phyloP scores from a whole-genome alignment of 176 grass and related monocot species.

The Alopecurus myosuroides region DNA sequence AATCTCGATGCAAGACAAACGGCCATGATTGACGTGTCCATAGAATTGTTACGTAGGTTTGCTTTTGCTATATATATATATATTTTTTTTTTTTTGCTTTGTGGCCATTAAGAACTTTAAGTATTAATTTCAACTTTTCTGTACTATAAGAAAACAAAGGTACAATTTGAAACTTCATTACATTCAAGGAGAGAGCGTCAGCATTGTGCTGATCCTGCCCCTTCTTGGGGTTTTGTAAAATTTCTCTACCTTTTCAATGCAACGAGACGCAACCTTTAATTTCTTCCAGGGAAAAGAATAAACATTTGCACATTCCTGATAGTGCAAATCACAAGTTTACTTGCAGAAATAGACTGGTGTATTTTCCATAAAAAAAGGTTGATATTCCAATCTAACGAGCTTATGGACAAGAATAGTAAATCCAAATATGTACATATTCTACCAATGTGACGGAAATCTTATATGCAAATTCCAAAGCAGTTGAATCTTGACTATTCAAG shows the following conservation, averaged over 20 bases:
- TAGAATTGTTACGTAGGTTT: too few species aligned
- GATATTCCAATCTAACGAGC: not conserved
- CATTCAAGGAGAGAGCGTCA: not conserved
- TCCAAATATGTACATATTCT: slow-evolving; percentile 18
- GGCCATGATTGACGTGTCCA: too few species aligned
- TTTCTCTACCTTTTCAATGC: too few species aligned
- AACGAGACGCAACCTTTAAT: too few species aligned
- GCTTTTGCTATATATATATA: too few species aligned
- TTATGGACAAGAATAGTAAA: not conserved
- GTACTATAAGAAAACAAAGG: not conserved
- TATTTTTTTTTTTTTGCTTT: too few species aligned
- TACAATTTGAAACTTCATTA: not conserved
- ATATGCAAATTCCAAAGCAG: not conserved
- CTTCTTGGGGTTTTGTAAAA: too few species aligned
- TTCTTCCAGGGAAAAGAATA: too few species aligned
- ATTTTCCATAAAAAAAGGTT: not conserved
- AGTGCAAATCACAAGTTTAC: not conserved
- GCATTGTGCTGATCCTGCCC: too few species aligned
- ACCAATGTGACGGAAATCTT: not conserved
- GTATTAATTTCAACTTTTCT: not conserved
- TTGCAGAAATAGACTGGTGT: not conserved
- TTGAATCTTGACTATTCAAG: not conserved
- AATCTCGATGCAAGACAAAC: too few species aligned
- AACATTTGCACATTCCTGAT: not conserved
- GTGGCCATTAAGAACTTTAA: too few species aligned